Evolutionary conservation across 1,284 basidiomycete species (phyloP).

Genomic region (Pulveroboletus sp.): DNA sequence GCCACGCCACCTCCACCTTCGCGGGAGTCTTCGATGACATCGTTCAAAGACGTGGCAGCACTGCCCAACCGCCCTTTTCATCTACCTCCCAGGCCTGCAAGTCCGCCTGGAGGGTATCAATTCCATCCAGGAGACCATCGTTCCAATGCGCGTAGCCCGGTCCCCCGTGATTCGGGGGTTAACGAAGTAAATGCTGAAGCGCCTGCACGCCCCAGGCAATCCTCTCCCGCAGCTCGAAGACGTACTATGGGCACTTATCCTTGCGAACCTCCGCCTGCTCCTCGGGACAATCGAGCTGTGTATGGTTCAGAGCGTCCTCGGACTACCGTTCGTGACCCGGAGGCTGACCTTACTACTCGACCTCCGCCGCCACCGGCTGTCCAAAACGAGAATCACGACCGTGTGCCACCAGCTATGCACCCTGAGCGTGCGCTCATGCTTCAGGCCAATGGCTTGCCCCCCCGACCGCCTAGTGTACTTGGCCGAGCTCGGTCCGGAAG

Average conservation of each 20-base stretch:
- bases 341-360: constrained; percentile 1
- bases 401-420: constrained; percentile 27
- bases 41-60: constrained; percentile 17
- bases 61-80: constrained; percentile 18
- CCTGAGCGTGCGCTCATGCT: constrained; percentile 36
- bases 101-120: constrained; percentile 17
- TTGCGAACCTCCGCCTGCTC: constrained; percentile 3
- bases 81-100: constrained; percentile 28
- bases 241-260: constrained; percentile 8
- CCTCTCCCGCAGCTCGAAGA: constrained; percentile 14
- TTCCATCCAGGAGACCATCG: constrained; percentile 10
- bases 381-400: constrained; percentile 14
- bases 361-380: not conserved
- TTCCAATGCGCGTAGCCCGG: not conserved
- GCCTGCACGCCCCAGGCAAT: not conserved
- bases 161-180: not conserved
- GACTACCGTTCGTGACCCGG: constrained; percentile 13
- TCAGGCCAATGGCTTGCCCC: constrained; percentile 33
- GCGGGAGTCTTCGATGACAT: constrained; percentile 33
- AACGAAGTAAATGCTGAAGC: constrained; percentile 13
- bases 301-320: constrained; percentile 14
- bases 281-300: constrained; percentile 7
- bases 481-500: constrained; percentile 19
- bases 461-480: constrained; percentile 26
- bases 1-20: constrained; percentile 35